Percentiles rank a stretch among this genome's conserved stretches.
Evolutionary conservation across 169 alveolate species (phyloP).

Genomic region (Eimeria zaria): DNA sequence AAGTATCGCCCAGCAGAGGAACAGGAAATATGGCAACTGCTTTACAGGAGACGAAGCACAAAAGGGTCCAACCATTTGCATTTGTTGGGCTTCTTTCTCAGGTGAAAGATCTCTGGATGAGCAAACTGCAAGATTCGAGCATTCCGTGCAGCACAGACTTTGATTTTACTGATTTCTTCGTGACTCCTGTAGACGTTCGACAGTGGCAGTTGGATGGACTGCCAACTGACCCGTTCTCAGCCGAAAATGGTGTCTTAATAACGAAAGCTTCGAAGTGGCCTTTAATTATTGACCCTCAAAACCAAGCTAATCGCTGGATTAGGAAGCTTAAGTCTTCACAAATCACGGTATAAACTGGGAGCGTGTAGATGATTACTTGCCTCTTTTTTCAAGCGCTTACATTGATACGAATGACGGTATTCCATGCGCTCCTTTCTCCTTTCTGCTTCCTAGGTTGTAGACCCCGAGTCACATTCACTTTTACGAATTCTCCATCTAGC

Average conservation of each 20-base stretch:
- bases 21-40: background rate
- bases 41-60: background rate
- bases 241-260: constrained; percentile 97
- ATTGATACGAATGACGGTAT: no score
- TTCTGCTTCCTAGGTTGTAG: constrained; percentile 27
- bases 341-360: constrained; percentile 64
- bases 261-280: constrained; percentile 97
- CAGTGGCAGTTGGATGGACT: constrained; percentile 96
- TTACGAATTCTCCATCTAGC: constrained; percentile 63
- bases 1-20: constrained; percentile 89
- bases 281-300: constrained; percentile 98
- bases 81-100: background rate
- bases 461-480: constrained; percentile 44
- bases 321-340: constrained; percentile 92
- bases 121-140: constrained; percentile 68
- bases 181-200: constrained; percentile 95
- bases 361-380: background rate
- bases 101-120: constrained; percentile 53
- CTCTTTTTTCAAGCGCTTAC: background rate
- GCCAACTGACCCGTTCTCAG: constrained; percentile 97
- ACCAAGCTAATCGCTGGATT: constrained; percentile 97
- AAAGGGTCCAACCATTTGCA: background rate
- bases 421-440: background rate
- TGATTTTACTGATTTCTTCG: constrained; percentile 96
- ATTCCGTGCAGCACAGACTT: constrained; percentile 95